A percentile compares a stretch with the other conserved stretches of the same genome.
Evolutionary conservation across 257 asterid genomes (phyloP).

Genomic region (Dorcoceras hygrometricum): DNA sequence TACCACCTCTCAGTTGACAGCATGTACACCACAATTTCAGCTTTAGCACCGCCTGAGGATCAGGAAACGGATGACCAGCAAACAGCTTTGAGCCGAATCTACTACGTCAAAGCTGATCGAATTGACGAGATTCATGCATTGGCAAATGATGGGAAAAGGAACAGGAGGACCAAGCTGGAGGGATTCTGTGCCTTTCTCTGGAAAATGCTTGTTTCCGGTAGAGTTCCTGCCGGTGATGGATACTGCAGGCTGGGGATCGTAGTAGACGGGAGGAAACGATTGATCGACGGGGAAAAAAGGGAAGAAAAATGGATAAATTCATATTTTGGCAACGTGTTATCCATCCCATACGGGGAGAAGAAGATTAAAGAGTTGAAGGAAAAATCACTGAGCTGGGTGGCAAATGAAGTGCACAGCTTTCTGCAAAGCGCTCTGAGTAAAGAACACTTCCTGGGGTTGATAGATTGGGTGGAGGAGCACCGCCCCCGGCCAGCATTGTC

Average conservation of each 20-base stretch:
- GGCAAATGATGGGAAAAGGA: slow-evolving; percentile 32
- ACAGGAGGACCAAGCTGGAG: slow-evolving; percentile 46
- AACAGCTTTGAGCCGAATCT: slow-evolving; percentile 52
- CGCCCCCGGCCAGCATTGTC: slow-evolving; percentile 50
- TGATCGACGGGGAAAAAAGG: slow-evolving; percentile 27
- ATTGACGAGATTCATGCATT: slow-evolving; percentile 38
- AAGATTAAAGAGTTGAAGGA: slow-evolving; percentile 34
- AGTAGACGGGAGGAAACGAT: slow-evolving; percentile 63
- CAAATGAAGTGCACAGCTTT: slow-evolving; percentile 45
- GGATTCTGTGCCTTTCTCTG: slow-evolving; percentile 67
- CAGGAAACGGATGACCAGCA: slow-evolving; percentile 15
- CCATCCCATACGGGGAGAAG: slow-evolving; percentile 61
- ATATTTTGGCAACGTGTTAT: slow-evolving; percentile 63
- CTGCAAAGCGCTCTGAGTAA: slow-evolving; percentile 30
- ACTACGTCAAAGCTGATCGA: slow-evolving; percentile 40
- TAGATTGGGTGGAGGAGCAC: slow-evolving; percentile 71
- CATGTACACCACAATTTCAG: slow-evolving; percentile 35
- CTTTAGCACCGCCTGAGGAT: slow-evolving; percentile 22
- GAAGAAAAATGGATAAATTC: slow-evolving; percentile 9
- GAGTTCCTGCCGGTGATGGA: not conserved
- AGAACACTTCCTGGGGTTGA: slow-evolving; percentile 69
- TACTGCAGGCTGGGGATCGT: slow-evolving; percentile 53
- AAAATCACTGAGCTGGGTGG: slow-evolving; percentile 40
- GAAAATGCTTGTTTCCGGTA: slow-evolving; percentile 42
- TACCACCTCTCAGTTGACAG: slow-evolving; percentile 34